Conservation (phyloP, 208 protist species). For the Trypanosoma scelopori region DNA sequence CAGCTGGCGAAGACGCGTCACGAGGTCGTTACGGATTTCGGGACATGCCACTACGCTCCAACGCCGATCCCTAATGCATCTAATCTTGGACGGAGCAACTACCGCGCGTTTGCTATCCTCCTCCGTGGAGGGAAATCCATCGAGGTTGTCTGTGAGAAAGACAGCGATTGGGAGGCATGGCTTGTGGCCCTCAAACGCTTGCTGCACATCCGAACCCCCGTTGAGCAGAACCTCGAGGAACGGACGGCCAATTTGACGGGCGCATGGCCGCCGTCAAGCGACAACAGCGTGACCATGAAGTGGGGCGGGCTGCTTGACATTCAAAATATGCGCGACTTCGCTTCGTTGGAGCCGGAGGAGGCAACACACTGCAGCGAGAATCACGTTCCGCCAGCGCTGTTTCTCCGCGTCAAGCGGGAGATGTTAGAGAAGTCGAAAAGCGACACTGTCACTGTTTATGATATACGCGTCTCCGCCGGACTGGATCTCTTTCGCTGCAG, state of each 20-base stretch:
- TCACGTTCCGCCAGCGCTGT: conserved; percentile 85
- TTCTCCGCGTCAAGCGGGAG: conserved; percentile 85
- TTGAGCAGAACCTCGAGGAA: conserved; percentile 62
- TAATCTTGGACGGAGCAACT: conserved; percentile 85
- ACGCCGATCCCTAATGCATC: conserved; percentile 75
- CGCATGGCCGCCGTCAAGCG: conserved; percentile 2
- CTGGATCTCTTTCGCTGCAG: conserved; percentile 77
- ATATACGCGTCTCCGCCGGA: conserved; percentile 76
- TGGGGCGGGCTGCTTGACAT: conserved; percentile 85
- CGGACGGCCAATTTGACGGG: conserved; percentile 23
- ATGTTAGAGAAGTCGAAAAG: conserved; percentile 74
- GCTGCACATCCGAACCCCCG: conserved; percentile 56
- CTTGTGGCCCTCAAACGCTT: conserved; percentile 83
- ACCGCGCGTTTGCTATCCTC: conserved; percentile 82
- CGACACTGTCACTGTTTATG: conserved; percentile 77
- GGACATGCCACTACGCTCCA: conserved; percentile 74
- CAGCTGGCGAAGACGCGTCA: conserved; percentile 71
- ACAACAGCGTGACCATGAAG: conserved; percentile 50
- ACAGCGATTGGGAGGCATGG: conserved; percentile 91
- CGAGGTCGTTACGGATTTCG: conserved; percentile 70
- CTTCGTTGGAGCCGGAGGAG: conserved; percentile 75
- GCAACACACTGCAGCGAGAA: conserved; percentile 77
- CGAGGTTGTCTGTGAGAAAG: conserved; percentile 89
- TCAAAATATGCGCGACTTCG: conserved; percentile 80
- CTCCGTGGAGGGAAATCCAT: conserved; percentile 81